Percentiles rank a stretch among this genome's conserved stretches.
These are phyloP conservation scores for Esteya vermicola DNA, from an alignment of 2,329 filamentous ascomycete genomes.

Conservation along the genomic window DNA sequence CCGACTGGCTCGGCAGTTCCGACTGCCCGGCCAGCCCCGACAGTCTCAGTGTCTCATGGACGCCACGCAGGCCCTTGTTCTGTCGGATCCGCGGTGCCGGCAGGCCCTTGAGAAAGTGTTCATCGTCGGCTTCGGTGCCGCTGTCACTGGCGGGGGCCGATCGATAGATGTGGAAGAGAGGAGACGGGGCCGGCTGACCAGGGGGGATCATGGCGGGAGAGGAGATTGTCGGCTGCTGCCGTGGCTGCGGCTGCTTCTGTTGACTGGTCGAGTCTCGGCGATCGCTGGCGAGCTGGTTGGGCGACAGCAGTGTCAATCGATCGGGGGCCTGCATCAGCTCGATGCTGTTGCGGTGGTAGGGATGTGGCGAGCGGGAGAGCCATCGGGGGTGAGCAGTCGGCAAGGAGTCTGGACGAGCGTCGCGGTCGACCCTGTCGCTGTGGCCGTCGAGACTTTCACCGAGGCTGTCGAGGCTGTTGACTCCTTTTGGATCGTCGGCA, in stretches of 20 bases:
- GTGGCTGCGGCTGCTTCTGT: background rate
- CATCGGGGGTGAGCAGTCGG: conserved; percentile 19
- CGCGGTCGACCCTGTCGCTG: no score
- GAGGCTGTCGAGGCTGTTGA: no score
- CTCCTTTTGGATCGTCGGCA: no score
- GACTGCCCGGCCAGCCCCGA: conserved; percentile 18
- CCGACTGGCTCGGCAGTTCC: no score
- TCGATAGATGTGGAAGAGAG: background rate
- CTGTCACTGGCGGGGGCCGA: conserved; percentile 64
- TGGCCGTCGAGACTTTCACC: no score
- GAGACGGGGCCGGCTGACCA: background rate
- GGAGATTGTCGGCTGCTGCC: background rate
- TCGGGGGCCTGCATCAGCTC: conserved; percentile 34
- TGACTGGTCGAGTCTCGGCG: no score
- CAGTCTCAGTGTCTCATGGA: conserved; percentile 29
- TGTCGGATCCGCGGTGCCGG: conserved; percentile 61
- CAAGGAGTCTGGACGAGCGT: no score
- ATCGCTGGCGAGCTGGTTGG: background rate
- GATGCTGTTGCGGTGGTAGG: conserved; percentile 46
- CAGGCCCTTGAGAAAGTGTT: conserved; percentile 72
- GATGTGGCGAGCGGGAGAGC: conserved; percentile 50
- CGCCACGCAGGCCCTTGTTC: conserved; percentile 64
- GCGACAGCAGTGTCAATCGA: conserved; percentile 19
- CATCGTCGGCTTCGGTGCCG: conserved; percentile 90
- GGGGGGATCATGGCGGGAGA: background rate